Conservation (phyloP, 805 yeast genomes). For the Ogataea trehaloabstinens region DNA sequence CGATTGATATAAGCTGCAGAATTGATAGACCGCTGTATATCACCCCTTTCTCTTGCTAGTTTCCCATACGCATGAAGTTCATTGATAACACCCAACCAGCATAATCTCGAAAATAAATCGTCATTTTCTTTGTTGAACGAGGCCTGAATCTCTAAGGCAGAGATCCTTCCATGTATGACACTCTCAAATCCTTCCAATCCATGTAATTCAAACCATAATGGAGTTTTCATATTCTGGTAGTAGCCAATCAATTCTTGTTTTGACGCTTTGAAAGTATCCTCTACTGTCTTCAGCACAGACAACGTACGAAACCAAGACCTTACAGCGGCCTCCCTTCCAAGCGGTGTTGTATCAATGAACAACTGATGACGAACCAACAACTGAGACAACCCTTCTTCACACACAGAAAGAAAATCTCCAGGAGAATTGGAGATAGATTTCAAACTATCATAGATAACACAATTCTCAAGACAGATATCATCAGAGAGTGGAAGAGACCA, state of each 20-base stretch:
- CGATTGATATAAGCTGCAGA: conserved; percentile 45
- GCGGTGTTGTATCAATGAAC: conserved; percentile 5
- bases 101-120: conserved; percentile 10
- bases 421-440: conserved; percentile 44
- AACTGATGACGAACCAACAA: conserved; percentile 10
- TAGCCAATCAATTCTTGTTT: conserved; percentile 5
- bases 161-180: conserved; percentile 41
- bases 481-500: conserved; percentile 69
- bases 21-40: conserved; percentile 50
- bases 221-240: conserved; percentile 14
- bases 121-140: conserved; percentile 1
- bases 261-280: conserved; percentile 15
- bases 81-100: conserved; percentile 24
- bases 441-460: conserved; percentile 50
- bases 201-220: conserved; percentile 38
- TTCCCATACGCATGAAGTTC: conserved; percentile 45
- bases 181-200: conserved; percentile 41
- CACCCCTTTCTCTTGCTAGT: conserved; percentile 36
- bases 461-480: conserved; percentile 37
- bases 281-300: conserved; percentile 28
- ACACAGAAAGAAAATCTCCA: conserved; percentile 8
- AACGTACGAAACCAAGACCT: conserved; percentile 32
- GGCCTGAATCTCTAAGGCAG: conserved; percentile 31
- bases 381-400: conserved; percentile 23
- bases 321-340: conserved; percentile 10